phyloP scores from a whole-genome alignment of 306 rosid genomes.

The Bauhinia variegata region DNA sequence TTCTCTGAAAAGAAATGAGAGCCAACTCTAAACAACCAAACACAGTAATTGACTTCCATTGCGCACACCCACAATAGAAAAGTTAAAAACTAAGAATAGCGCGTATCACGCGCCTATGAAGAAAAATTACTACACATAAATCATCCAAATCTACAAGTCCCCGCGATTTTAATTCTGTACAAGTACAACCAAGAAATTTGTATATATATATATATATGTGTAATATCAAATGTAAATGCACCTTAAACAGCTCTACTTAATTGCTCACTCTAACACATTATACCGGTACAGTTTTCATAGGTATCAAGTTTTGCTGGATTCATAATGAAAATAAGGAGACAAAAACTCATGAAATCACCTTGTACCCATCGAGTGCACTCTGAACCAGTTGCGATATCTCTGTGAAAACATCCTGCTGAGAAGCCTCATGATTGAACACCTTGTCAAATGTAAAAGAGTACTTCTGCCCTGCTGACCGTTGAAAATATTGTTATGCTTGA shows the following conservation, averaged over 20 bases:
- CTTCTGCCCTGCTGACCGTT: constrained; percentile 67
- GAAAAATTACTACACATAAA: not conserved
- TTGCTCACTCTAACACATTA: too few relatives aligned
- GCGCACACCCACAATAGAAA: not conserved
- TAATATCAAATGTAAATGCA: not conserved
- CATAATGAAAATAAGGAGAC: constrained; percentile 1
- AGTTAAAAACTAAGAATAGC: not conserved
- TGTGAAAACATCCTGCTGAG: constrained; percentile 81
- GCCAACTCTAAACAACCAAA: not conserved
- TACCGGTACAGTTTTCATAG: not conserved
- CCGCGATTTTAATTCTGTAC: constrained; percentile 18
- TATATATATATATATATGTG: too few relatives aligned
- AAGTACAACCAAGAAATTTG: not conserved
- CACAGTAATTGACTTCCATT: not conserved
- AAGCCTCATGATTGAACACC: constrained; percentile 79
- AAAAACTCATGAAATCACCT: constrained; percentile 52
- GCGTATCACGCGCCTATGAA: not conserved
- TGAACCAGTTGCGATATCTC: constrained; percentile 95
- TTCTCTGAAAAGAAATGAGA: not conserved
- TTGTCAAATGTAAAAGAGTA: constrained; percentile 89
- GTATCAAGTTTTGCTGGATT: not conserved
- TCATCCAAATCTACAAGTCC: constrained; percentile 1
- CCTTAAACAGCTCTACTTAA: not conserved
- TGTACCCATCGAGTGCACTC: constrained; percentile 98
- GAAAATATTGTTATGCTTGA: constrained; percentile 15